Evolutionary conservation across 129 eudicot species (phyloP).

Genomic region (Logfia minima): DNA sequence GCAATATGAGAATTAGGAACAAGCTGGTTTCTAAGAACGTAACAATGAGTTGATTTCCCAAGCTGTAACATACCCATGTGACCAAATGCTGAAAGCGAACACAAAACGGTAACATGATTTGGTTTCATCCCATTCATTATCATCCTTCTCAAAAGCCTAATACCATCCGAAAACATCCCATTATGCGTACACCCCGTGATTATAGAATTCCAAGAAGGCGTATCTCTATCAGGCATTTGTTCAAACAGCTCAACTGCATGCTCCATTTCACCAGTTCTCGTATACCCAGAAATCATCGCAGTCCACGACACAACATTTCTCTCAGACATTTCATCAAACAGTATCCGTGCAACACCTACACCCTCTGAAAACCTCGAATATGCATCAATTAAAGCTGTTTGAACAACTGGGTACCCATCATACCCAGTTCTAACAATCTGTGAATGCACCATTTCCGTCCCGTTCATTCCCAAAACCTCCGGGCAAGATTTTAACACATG

Average conservation of each 20-base stretch:
- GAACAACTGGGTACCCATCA: constrained; percentile 70
- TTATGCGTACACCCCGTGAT: constrained; percentile 70
- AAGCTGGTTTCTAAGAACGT: constrained; percentile 44
- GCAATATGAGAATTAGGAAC: constrained; percentile 42
- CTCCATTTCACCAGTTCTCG: constrained; percentile 64
- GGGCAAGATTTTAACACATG: constrained; percentile 61
- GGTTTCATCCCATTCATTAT: constrained; percentile 43
- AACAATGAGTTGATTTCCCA: constrained; percentile 65
- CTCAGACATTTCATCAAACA: constrained; percentile 90
- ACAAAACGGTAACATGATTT: constrained; percentile 58
- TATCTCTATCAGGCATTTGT: constrained; percentile 60
- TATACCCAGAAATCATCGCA: constrained; percentile 82
- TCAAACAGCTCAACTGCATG: constrained; percentile 74
- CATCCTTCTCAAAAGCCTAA: constrained; percentile 61
- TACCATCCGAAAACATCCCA: constrained; percentile 66
- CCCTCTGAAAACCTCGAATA: constrained; percentile 55
- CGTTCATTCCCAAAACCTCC: constrained; percentile 42
- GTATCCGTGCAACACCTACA: constrained; percentile 46
- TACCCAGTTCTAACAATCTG: constrained; percentile 69
- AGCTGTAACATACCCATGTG: constrained; percentile 74
- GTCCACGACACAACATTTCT: constrained; percentile 84
- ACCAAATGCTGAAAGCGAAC: constrained; percentile 65
- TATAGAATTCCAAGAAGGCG: constrained; percentile 68
- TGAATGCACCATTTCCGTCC: constrained; percentile 64
- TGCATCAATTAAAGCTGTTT: constrained; percentile 64